Base-by-base conservation (phyloP, 169 alveolate species). In the Babesia sp. region DNA sequence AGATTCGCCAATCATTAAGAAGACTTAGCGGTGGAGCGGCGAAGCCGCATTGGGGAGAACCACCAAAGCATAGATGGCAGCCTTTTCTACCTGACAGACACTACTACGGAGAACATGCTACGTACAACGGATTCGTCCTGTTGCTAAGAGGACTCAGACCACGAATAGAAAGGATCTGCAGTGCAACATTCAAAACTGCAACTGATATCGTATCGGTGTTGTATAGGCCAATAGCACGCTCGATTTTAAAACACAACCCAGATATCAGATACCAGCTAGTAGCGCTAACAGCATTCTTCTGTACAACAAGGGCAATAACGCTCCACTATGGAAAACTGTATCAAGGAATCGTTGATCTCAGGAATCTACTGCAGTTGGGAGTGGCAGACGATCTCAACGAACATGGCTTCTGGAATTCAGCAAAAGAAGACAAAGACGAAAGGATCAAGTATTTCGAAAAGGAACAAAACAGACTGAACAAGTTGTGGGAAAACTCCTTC, bases 221-320 rank as follows among this genome's bases (percentile, higher is more conserved):
- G 26, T 79, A 69, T 51, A 71, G 58, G 22, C 96, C 96, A 34
- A 5, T 90, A 36, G 81, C 58, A 53, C 60, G 64, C 39, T 51
- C 86, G 53, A 87, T 88, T 24, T 61, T 72, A 39, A 87, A 71
- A 60, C 96, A 92, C 71, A 92, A 92, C 78, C 96, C 96, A 20
- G 96, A 92, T 59, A 61, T 92, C 71, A 86, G 95, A 71, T 89
- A 90, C 70, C 96, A 92, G 74, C 76, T 90, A 57, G 93, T 88
- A 41, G 95, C 95, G 20, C 87, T 91, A 37, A 58, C 83, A 42
- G 75, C 95, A n/a, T 91, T 91, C 84, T 74, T 90, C 57, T 77
- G 73, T 33, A 91, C 95, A 2, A 84, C 94, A 26, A 76, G 92
- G 75, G 86, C 85, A 16, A 90, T 91, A 46, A 91, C 95, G 28